Conservation (phyloP, 2,329 filamentous ascomycete genomes). For the Penicillium griseofulvum region DNA sequence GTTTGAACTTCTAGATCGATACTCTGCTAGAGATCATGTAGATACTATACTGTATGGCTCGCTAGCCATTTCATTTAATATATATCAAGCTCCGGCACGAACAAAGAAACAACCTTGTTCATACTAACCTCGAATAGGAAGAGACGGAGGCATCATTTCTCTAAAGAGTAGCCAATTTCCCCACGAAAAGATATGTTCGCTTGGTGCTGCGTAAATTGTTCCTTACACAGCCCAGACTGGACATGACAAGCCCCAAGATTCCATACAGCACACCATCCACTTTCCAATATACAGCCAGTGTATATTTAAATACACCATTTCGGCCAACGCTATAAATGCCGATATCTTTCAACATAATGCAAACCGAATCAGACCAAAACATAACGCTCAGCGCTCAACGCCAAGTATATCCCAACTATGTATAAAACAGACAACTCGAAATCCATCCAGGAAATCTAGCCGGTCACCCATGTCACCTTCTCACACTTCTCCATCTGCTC, state of each 20-base stretch:
- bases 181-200: background rate
- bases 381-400: background rate
- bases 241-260: background rate
- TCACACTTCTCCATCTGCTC: constrained; percentile 10
- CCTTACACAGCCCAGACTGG: background rate
- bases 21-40: background rate
- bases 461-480: constrained; percentile 11
- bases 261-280: background rate
- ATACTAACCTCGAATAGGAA: background rate
- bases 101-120: background rate
- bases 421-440: background rate
- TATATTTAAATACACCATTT: background rate
- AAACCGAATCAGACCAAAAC: background rate
- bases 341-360: background rate
- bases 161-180: background rate
- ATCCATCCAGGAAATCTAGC: background rate
- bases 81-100: background rate
- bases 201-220: background rate
- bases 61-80: background rate
- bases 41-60: background rate
- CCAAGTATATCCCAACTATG: background rate
- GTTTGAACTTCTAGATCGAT: background rate
- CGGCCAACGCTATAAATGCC: background rate
- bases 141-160: background rate
- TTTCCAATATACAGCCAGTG: background rate